A percentile compares a stretch with the other conserved stretches of the same genome.
phyloP scores from a whole-genome alignment of 108 stramenopile genomes.

The Skeletonema tropicum region DNA sequence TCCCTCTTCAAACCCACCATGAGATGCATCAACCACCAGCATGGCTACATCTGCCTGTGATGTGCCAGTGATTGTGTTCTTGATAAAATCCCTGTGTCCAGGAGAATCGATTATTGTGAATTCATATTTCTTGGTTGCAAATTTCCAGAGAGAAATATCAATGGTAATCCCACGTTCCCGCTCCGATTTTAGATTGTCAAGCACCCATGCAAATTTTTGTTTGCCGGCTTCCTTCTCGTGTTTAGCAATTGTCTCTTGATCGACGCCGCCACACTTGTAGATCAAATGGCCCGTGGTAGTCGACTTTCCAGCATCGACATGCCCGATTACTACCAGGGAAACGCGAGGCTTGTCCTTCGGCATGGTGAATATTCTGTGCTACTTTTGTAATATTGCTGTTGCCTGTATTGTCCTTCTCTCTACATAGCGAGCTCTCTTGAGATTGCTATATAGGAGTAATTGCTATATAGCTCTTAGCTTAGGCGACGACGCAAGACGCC shows the following conservation, averaged over 20 bases:
- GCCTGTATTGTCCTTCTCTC: too few relatives aligned
- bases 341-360: conserved; percentile 67
- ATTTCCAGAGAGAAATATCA: conserved; percentile 96
- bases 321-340: conserved; percentile 80
- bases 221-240: conserved; percentile 93
- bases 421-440: too few relatives aligned
- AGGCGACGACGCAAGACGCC: too few relatives aligned
- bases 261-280: conserved; percentile 74
- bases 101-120: conserved; percentile 97
- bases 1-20: conserved; percentile 94
- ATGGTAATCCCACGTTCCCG: conserved; percentile 99
- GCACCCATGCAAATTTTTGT: conserved; percentile 91
- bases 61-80: conserved; percentile 99
- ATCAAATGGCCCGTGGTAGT: conserved; percentile 85
- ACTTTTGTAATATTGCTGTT: too few relatives aligned
- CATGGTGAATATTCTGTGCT: conserved; percentile 1
- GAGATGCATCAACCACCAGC: conserved; percentile 88
- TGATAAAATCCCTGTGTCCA: conserved; percentile 94
- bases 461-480: too few relatives aligned
- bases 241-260: conserved; percentile 92
- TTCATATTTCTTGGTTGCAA: conserved; percentile 88
- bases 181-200: conserved; percentile 98
- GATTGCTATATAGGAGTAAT: too few relatives aligned
- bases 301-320: conserved; percentile 95
- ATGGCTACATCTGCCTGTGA: conserved; percentile 97